Evolutionary conservation across 306 rosid genomes (phyloP).

Genomic region (Clitoria ternatea): DNA sequence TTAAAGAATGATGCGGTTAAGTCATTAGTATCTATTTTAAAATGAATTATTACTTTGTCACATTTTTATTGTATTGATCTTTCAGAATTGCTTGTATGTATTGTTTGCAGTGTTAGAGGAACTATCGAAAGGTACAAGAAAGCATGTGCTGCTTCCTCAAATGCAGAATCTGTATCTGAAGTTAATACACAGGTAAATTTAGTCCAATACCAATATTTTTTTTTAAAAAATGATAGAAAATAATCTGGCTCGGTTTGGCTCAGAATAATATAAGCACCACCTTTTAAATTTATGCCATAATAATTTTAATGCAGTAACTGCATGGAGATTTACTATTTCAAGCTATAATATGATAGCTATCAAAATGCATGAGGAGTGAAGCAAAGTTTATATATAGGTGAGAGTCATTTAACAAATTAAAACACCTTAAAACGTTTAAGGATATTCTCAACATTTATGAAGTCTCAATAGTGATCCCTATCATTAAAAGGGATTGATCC

Average conservation of each 20-base stretch:
- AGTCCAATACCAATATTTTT: not conserved
- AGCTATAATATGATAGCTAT: too few species aligned
- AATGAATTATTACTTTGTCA: not conserved
- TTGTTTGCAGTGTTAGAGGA: conserved; percentile 60
- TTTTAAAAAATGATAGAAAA: not conserved
- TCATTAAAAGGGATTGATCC: too few species aligned
- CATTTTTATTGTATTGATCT: not conserved
- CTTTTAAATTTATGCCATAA: not conserved
- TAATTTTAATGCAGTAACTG: not conserved
- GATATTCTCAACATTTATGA: too few species aligned
- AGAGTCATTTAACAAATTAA: too few species aligned
- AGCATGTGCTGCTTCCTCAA: conserved; percentile 59
- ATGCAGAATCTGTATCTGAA: conserved; percentile 61
- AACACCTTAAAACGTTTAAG: too few species aligned
- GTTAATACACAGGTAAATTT: conserved; percentile 61
- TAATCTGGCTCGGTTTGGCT: not conserved
- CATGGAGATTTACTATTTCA: not conserved
- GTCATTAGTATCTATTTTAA: too few species aligned
- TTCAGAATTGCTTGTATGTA: not conserved
- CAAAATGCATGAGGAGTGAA: too few species aligned
- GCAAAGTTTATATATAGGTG: too few species aligned
- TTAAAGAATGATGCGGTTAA: too few species aligned
- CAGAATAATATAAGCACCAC: not conserved
- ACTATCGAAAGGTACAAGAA: conserved; percentile 86
- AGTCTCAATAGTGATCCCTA: too few species aligned